These are phyloP conservation scores for Trichophyton benhamiae DNA, from an alignment of 2,329 filamentous ascomycete species.

Conservation along the genomic window DNA sequence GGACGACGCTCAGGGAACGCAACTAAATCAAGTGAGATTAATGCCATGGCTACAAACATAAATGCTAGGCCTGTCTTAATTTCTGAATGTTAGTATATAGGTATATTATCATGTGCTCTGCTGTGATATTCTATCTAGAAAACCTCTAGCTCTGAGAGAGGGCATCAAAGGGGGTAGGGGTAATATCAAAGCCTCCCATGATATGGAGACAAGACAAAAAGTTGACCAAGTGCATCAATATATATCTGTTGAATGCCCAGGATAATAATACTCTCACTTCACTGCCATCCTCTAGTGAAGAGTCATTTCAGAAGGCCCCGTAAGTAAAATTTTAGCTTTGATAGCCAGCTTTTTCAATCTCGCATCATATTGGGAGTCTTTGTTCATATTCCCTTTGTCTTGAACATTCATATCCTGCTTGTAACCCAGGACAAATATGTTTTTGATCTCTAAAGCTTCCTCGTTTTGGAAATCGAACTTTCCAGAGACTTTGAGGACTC, in stretches of 20 bases:
- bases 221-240: no score
- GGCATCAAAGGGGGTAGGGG: no score
- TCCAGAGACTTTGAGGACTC: slow-evolving; percentile 20
- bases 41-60: no score
- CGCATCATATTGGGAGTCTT: slow-evolving; percentile 7
- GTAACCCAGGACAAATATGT: slow-evolving; percentile 40
- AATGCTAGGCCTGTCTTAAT: no score
- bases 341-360: slow-evolving; percentile 2
- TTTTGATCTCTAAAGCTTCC: slow-evolving; percentile 33
- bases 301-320: slow-evolving; percentile 5
- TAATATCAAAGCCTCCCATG: no score
- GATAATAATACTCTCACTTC: not conserved
- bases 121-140: no score
- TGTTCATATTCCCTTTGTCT: not conserved
- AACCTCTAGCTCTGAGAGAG: no score
- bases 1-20: no score
- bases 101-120: no score
- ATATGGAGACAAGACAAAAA: no score
- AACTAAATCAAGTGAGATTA: no score
- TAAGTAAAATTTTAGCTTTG: slow-evolving; percentile 7
- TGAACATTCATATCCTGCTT: not conserved
- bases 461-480: slow-evolving; percentile 10
- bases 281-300: not conserved
- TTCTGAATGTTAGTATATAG: no score
- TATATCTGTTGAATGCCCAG: not conserved